phyloP scores from a whole-genome alignment of 306 rosid species.

The Vicia sativa region DNA sequence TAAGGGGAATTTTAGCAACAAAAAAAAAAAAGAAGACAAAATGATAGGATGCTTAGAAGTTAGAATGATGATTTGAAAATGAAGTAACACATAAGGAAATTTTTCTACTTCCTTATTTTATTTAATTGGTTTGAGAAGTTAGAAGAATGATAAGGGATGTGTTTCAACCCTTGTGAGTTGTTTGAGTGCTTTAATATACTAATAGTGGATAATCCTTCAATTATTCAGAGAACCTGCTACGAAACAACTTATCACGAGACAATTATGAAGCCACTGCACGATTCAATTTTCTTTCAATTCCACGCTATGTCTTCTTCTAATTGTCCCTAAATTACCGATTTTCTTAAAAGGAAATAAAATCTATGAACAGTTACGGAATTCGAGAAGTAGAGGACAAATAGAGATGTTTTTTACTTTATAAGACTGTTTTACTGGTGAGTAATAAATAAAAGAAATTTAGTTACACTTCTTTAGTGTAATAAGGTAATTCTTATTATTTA shows the following conservation, averaged over 20 bases:
- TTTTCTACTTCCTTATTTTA: neutral
- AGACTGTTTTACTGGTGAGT: too few relatives aligned
- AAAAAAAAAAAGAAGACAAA: neutral
- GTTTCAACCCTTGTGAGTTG: neutral
- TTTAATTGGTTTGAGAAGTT: conserved; percentile 4
- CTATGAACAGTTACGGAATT: too few relatives aligned
- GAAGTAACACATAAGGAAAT: neutral
- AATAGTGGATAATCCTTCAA: neutral
- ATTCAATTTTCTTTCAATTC: neutral
- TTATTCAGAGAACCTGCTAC: neutral
- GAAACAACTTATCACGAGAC: neutral
- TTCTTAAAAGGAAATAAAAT: neutral
- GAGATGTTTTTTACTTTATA: too few relatives aligned
- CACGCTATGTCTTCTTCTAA: neutral
- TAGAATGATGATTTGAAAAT: neutral
- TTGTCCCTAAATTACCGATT: neutral
- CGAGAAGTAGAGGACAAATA: too few relatives aligned
- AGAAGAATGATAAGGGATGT: neutral
- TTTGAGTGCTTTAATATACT: neutral
- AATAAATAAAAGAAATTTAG: too few relatives aligned
- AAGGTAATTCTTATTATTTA: too few relatives aligned
- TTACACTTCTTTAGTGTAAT: too few relatives aligned
- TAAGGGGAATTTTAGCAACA: neutral
- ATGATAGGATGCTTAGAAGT: neutral
- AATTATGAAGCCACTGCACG: neutral